Base-by-base conservation (phyloP, 805 yeast species). In the Candida golubevii region DNA sequence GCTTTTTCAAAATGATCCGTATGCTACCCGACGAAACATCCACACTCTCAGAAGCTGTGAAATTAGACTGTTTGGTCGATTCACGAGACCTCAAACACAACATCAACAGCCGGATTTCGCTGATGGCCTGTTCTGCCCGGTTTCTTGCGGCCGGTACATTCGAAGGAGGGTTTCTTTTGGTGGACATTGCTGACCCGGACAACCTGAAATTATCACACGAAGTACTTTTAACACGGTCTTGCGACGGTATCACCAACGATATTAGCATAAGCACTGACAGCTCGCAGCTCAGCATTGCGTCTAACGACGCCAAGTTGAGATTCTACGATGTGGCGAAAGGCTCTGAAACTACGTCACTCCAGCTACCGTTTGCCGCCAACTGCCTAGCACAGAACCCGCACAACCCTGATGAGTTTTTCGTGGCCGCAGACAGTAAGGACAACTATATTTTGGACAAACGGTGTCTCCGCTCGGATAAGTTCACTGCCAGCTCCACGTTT, bases 171-270 rank as follows among this genome's bases (percentile, higher is more conserved):
- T 66, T 69, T 44, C 50, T 75, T 4, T 56, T 71, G 33, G 65
- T 71, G 46, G 64, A 69, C 38, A 62, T 72, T 2, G 42, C 54
- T 4, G 61, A 58, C 36, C 57, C 63, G 0, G 50, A 50, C 12
- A 31, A 42, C 27, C 42, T 62, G 0, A 48, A 45, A 5, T 34
- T 50, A 8, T 42, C 63, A 1, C 67, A 65, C 14, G 76, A 70
- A 51, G 66, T 59, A 42, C 57, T 61, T 26, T 48, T 80, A 18
- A 72, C 82, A 1, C 53, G 57, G 11, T 70, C 69, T 39, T 33
- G 59, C 12, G 76, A 77, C 52, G 82, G 80, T 1, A 77, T 78
- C 23, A 75, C 80, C 6, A 80, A 79, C 57, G 77, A 74, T 44
- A 65, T 74, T 9, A 56, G 66, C 33, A 61, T 74, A 15, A 57